These are phyloP conservation scores for Heritiera fomes DNA, from an alignment of 345 rosid species.

Conservation along the genomic window DNA sequence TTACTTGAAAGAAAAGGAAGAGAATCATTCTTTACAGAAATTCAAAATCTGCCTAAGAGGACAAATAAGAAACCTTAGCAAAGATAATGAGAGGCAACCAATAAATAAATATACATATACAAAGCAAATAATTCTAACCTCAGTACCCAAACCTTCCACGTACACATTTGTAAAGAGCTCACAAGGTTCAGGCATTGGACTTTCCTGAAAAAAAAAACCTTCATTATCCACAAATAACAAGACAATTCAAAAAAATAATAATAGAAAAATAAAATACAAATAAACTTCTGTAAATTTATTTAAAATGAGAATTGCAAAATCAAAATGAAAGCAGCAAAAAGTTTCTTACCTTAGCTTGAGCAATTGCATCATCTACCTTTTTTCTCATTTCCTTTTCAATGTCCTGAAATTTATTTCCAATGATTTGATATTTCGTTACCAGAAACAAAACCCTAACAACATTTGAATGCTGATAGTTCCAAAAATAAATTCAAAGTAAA, in stretches of 20 bases:
- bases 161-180: conserved; percentile 85
- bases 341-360: conserved; percentile 85
- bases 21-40: not conserved
- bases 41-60: not conserved
- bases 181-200: conserved; percentile 89
- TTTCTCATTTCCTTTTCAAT: conserved; percentile 87
- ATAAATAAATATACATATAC: not conserved
- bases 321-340: conserved; percentile 3
- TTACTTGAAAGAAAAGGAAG: not conserved
- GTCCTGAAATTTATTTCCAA: conserved; percentile 49
- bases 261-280: conserved; percentile 13
- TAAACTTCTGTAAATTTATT: not conserved
- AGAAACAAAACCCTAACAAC: not conserved
- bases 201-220: conserved; percentile 58
- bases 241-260: not conserved
- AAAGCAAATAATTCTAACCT: conserved; percentile 49
- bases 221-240: not conserved
- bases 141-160: conserved; percentile 70
- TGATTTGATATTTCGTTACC: not conserved
- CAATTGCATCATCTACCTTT: conserved; percentile 92
- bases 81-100: not conserved
- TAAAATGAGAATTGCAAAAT: not conserved
- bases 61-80: not conserved
- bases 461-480: not conserved
- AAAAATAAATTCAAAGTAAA: not conserved